These are phyloP conservation scores for Detonula confervacea DNA, from an alignment of 352 stramenopile genomes.

Conservation along the genomic window DNA sequence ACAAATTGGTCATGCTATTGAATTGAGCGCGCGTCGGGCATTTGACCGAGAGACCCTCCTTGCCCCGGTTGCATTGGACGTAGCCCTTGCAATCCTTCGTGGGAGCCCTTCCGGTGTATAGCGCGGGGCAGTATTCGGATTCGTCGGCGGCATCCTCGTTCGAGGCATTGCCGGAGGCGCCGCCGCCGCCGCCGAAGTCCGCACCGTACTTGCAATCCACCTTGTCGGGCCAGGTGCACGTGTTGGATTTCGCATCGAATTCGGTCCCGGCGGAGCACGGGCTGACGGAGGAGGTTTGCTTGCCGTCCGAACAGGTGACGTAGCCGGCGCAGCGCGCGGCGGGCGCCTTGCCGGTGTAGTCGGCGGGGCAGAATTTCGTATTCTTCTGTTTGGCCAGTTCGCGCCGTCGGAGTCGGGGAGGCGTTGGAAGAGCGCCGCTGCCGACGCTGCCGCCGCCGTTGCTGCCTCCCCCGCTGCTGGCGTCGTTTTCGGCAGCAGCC, in stretches of 20 bases:
- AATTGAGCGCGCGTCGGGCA: conserved; percentile 22
- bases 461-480: no score
- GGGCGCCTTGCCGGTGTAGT: conserved; percentile 3
- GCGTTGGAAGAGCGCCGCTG: neutral
- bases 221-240: conserved; percentile 23
- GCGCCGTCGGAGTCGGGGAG: no score
- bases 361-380: conserved; percentile 8
- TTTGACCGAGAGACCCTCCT: conserved; percentile 7
- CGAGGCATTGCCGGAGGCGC: neutral
- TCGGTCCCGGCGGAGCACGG: conserved; percentile 6
- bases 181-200: neutral
- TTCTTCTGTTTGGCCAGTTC: no score
- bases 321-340: conserved; percentile 13
- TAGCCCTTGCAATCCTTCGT: conserved; percentile 26
- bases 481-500: no score
- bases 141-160: neutral
- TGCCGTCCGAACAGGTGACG: conserved; percentile 8
- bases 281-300: neutral
- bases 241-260: conserved; percentile 6
- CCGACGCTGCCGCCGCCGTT: no score
- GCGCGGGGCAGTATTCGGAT: conserved; percentile 1
- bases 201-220: neutral
- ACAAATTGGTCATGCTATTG: conserved; percentile 19
- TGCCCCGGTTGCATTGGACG: conserved; percentile 25
- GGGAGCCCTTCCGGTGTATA: conserved; percentile 16